phyloP scores from a whole-genome alignment of 2,329 filamentous ascomycete genomes.

The Verticillium zaregamsianum region DNA sequence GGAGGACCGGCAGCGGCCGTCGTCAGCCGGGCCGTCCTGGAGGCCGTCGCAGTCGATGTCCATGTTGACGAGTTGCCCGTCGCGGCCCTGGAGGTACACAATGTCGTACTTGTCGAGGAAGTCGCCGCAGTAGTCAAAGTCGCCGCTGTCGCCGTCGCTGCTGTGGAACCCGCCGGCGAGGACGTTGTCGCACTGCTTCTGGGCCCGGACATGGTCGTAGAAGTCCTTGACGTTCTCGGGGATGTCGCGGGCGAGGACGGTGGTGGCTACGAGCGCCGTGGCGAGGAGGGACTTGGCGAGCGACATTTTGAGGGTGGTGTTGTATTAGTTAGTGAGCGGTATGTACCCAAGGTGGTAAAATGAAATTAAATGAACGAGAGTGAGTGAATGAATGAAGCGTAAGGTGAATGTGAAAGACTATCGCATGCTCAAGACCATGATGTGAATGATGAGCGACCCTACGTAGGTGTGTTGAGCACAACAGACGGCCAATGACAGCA shows the following conservation, averaged over 20 bases:
- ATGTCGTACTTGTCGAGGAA: conserved; percentile 32
- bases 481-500: background rate
- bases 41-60: conserved; percentile 56
- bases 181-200: conserved; percentile 31
- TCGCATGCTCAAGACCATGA: background rate
- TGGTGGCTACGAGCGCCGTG: background rate
- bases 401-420: background rate
- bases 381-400: conserved; percentile 5
- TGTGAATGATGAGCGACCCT: background rate
- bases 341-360: background rate
- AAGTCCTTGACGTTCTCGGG: conserved; percentile 36
- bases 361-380: conserved; percentile 11
- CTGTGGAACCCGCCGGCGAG: conserved; percentile 38
- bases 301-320: background rate
- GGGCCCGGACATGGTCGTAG: conserved; percentile 32
- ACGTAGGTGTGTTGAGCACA: background rate
- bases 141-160: conserved; percentile 27
- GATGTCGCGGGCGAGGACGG: conserved; percentile 22
- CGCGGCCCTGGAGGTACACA: conserved; percentile 43
- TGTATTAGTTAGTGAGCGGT: background rate
- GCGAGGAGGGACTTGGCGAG: background rate
- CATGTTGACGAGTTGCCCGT: conserved; percentile 45
- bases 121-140: conserved; percentile 43
- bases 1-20: conserved; percentile 40
- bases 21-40: conserved; percentile 33